phyloP scores from a whole-genome alignment of 495 filamentous ascomycete species.

The Penicillium soppii region DNA sequence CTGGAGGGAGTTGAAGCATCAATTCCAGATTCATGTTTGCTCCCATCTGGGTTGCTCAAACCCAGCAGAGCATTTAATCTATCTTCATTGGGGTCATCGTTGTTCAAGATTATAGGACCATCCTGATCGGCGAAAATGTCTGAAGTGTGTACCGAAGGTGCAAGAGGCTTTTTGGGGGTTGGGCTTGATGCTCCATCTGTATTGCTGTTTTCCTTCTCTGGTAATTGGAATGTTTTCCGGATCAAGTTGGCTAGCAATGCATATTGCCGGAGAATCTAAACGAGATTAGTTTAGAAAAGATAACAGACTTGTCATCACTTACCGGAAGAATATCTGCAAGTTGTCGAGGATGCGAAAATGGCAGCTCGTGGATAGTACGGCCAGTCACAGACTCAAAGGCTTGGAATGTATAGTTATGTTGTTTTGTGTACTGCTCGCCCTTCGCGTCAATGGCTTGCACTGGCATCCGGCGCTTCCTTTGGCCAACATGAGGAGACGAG shows the following conservation, averaged over 20 bases:
- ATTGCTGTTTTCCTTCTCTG: slow-evolving; percentile 16
- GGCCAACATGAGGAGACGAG: slow-evolving; percentile 23
- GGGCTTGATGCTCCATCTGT: not conserved
- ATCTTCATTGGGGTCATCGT: slow-evolving; percentile 40
- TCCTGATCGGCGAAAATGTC: slow-evolving; percentile 8
- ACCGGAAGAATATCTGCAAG: slow-evolving; percentile 72
- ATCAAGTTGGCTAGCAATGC: slow-evolving; percentile 65
- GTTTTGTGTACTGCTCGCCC: slow-evolving; percentile 41
- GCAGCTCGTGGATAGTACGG: slow-evolving; percentile 64
- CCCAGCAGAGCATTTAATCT: slow-evolving; percentile 32
- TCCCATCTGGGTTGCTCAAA: not conserved
- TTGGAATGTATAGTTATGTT: slow-evolving; percentile 68
- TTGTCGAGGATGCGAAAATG: slow-evolving; percentile 86
- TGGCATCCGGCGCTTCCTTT: slow-evolving; percentile 33
- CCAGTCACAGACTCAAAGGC: slow-evolving; percentile 70
- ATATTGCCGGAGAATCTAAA: slow-evolving; percentile 67
- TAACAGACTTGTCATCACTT: slow-evolving; percentile 11
- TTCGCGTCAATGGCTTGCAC: slow-evolving; percentile 36
- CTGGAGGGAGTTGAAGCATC: not conserved
- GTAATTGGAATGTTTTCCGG: slow-evolving; percentile 53
- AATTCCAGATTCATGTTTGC: not conserved
- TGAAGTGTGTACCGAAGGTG: not conserved
- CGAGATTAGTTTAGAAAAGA: slow-evolving; percentile 1
- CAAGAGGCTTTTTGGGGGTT: not conserved
- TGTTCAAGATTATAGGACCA: slow-evolving; percentile 34